Evolutionary conservation across 768 basidiomycete species (phyloP).

Genomic region (Pleurotus tuber-regium): DNA sequence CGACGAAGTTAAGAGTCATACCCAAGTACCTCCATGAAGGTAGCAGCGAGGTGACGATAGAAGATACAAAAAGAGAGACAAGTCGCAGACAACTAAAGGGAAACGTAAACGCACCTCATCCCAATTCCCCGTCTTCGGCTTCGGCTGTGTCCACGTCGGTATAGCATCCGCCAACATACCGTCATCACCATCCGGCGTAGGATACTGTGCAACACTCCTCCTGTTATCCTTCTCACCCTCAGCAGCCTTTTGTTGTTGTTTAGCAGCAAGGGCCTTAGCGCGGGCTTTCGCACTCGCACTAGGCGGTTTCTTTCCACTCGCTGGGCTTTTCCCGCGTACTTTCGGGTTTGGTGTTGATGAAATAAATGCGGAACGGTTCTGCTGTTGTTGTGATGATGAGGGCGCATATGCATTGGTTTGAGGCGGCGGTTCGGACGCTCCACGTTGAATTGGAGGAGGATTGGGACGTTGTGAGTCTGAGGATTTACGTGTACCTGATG

Average conservation of each 20-base stretch:
- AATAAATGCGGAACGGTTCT: constrained; percentile 23
- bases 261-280: constrained; percentile 18
- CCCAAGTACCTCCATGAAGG: no score
- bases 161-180: constrained; percentile 69
- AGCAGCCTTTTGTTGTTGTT: constrained; percentile 33
- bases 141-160: constrained; percentile 79
- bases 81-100: constrained; percentile 1
- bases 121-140: constrained; percentile 71
- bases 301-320: constrained; percentile 27
- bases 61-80: constrained; percentile 4
- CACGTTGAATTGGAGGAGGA: constrained; percentile 38
- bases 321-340: constrained; percentile 21
- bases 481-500: constrained; percentile 35
- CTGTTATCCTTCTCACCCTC: constrained; percentile 49
- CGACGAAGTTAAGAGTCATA: no score
- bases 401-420: constrained; percentile 17
- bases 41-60: no score
- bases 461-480: constrained; percentile 45
- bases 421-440: constrained; percentile 35
- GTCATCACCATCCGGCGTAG: constrained; percentile 51
- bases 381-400: constrained; percentile 27
- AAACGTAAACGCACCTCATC: constrained; percentile 59
- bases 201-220: constrained; percentile 67
- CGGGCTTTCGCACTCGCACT: constrained; percentile 38
- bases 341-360: constrained; percentile 16